A percentile compares a stretch with the other conserved stretches of the same genome.
phyloP scores from a whole-genome alignment of 345 rosid genomes.

The Zanthoxylum bungeanum region DNA sequence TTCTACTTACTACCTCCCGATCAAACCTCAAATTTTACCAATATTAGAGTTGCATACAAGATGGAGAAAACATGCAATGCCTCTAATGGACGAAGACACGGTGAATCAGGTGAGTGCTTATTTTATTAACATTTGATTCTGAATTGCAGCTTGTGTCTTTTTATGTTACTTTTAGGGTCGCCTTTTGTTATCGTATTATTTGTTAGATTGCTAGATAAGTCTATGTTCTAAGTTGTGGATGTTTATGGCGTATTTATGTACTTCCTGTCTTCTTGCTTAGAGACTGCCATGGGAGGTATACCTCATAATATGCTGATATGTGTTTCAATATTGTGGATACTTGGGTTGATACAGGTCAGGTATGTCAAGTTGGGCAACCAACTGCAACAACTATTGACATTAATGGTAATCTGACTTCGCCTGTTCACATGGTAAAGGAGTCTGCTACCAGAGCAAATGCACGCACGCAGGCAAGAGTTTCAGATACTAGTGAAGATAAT shows the following conservation, averaged over 20 bases:
- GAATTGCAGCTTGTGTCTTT: background rate
- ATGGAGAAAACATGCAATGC: background rate
- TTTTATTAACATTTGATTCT: background rate
- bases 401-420: background rate
- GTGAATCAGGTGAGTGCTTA: constrained; percentile 15
- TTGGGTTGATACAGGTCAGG: background rate
- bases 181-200: background rate
- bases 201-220: background rate
- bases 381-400: background rate
- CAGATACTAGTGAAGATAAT: constrained; percentile 6
- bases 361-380: background rate
- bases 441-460: constrained; percentile 3
- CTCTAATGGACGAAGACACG: background rate
- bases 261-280: background rate
- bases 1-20: constrained; percentile 33
- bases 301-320: background rate
- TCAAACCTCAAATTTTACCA: constrained; percentile 12
- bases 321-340: constrained; percentile 2
- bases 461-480: background rate
- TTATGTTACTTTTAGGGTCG: background rate
- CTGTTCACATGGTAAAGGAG: constrained; percentile 4
- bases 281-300: background rate
- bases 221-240: background rate
- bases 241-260: background rate
- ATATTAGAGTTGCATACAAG: constrained; percentile 25